Percentiles rank a stretch among this genome's conserved stretches.
These are phyloP conservation scores for Cutaneotrichosporon curvatum DNA, from an alignment of 1,284 basidiomycete genomes.

Conservation along the genomic window DNA sequence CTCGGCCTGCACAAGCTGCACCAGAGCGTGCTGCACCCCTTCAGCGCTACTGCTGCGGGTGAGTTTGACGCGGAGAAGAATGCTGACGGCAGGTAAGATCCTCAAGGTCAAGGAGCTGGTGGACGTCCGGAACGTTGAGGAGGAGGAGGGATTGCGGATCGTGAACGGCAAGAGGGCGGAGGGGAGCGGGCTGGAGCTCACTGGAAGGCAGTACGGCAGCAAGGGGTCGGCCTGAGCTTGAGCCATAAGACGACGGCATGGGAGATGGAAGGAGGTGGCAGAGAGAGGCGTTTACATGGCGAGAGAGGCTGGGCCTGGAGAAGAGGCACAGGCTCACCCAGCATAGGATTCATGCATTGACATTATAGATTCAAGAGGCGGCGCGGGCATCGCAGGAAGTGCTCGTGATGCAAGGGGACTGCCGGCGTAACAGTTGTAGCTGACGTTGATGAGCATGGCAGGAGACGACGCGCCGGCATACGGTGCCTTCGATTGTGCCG, in stretches of 20 bases:
- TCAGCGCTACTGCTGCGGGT: conserved; percentile 36
- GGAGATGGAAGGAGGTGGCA: neutral
- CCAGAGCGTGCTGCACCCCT: conserved; percentile 48
- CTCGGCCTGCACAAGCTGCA: conserved; percentile 48
- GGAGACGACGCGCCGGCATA: too few species aligned
- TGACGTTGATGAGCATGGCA: too few species aligned
- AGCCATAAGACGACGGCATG: neutral
- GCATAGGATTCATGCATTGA: too few species aligned
- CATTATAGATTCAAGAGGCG: too few species aligned
- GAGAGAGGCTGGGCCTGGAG: too few species aligned
- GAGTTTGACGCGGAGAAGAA: too few species aligned
- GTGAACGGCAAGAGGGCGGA: conserved; percentile 29
- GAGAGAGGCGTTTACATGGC: too few species aligned
- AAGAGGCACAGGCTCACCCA: too few species aligned
- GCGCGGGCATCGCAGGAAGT: too few species aligned
- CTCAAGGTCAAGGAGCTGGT: conserved; percentile 52
- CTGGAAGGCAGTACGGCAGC: neutral
- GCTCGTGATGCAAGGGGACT: too few species aligned
- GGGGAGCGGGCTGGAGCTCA: conserved; percentile 32
- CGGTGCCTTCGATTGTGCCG: too few species aligned
- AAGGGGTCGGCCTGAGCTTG: neutral
- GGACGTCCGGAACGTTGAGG: conserved; percentile 48
- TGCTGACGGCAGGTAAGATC: conserved; percentile 41
- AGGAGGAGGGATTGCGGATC: conserved; percentile 25
- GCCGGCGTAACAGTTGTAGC: too few species aligned